Evolutionary conservation across 148 eudicot species (phyloP).

Genomic region (Spergularia marina): DNA sequence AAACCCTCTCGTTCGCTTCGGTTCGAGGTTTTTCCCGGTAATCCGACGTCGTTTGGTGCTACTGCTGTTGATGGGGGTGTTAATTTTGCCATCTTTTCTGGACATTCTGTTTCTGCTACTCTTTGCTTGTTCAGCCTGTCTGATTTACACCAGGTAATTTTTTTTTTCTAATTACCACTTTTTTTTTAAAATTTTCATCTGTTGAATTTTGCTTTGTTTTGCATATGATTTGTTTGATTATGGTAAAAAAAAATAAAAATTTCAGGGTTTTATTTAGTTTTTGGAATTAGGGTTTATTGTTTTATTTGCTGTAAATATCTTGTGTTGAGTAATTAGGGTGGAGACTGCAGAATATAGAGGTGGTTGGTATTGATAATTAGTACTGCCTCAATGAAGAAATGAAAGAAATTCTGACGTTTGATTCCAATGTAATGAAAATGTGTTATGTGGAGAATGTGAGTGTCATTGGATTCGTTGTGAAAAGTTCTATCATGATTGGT

Average conservation of each 20-base stretch:
- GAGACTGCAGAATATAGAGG: too few relatives aligned
- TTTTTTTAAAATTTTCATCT: not conserved
- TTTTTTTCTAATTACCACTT: not conserved
- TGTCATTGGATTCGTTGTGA: too few relatives aligned
- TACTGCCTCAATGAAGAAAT: too few relatives aligned
- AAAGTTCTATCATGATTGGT: too few relatives aligned
- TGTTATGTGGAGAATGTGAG: too few relatives aligned
- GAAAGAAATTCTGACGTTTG: too few relatives aligned
- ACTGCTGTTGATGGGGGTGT: conserved; percentile 67
- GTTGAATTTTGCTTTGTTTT: not conserved
- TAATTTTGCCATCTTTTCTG: conserved; percentile 74
- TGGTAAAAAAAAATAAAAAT: not conserved
- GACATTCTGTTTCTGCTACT: conserved; percentile 63
- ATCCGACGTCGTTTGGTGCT: conserved; percentile 79
- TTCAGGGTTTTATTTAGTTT: too few relatives aligned
- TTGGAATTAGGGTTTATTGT: too few relatives aligned
- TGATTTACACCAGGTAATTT: conserved; percentile 62
- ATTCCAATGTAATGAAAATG: too few relatives aligned
- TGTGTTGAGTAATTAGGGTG: too few relatives aligned
- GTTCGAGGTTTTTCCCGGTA: conserved; percentile 57
- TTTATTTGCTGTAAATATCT: too few relatives aligned
- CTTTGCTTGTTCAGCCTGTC: conserved; percentile 65
- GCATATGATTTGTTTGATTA: not conserved
- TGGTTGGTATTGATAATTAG: too few relatives aligned
- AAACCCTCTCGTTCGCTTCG: conserved; percentile 36